Evolutionary conservation across 2,329 filamentous ascomycete species (phyloP), one percentile per base, ranked within the genome.

Genomic region (Ophiocordyceps sinensis): DNA sequence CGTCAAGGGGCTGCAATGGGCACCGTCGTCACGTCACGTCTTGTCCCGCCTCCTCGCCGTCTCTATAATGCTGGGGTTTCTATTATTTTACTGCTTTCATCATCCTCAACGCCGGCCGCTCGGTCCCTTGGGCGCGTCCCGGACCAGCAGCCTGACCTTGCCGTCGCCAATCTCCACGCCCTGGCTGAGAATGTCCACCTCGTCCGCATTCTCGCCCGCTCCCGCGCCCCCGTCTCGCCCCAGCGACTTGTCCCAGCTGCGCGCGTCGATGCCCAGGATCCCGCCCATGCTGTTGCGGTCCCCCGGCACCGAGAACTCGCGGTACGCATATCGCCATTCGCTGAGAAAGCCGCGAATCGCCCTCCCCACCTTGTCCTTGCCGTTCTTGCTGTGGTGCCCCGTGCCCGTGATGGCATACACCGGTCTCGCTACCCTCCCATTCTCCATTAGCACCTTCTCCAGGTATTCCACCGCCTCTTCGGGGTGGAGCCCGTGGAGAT

Each of bases 331-430:
- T 47, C 85, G 78, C 87, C 88, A 94, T 58, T 96, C 89, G 56
- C 89, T 93, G 42, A 98, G 67, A 65, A 93, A 96, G 49, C 75
- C 78, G 41, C 91, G 81, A 46, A 96, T 80, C 2, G 88, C 87
- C 64, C 94, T 94, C 56, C 89, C 89, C 30, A 98, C 85, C 64
- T 98, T 98, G 63, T 98, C 91, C 61, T 96, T 96, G 53, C 91
- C 89, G 56, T 95, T 95, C 68, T 96, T 96, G 59, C 85, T 94
- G 63, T 98, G 91, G 55, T 96, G 88, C 4, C 89, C 91, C 1
- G 89, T 96, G 36, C 91, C 91, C 1, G 88, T 95, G 58, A 98
- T 96, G 49, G 88, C 88, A 58, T 96, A 98, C 35, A 98, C 75
- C 3, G 89, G 84, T 19, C 79, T 74, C 30, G 71, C 72, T 50